phyloP scores from a whole-genome alignment of 1,284 basidiomycete species.

The Xerocomus amazonicus region DNA sequence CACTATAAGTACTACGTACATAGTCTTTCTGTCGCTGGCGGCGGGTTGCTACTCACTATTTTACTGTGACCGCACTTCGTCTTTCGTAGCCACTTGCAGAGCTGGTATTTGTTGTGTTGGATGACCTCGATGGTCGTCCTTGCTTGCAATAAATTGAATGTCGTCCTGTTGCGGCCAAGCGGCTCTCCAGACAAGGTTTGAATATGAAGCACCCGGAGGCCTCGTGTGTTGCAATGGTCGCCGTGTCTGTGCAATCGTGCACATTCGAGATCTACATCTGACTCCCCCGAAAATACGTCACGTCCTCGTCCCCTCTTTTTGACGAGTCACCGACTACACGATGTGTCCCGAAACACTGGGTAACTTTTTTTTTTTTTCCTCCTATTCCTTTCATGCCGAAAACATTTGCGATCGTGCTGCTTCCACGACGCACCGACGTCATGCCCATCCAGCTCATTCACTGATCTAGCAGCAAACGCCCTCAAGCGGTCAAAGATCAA shows the following conservation, averaged over 20 bases:
- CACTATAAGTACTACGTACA: constrained; percentile 20
- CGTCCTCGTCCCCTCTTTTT: neutral
- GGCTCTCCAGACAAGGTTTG: too few relatives aligned
- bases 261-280: neutral
- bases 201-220: too few relatives aligned
- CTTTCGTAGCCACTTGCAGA: constrained; percentile 14
- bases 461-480: too few relatives aligned
- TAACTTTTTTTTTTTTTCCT: too few relatives aligned
- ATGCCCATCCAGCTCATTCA: neutral
- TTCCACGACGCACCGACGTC: neutral
- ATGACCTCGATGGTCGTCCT: constrained; percentile 15
- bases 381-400: neutral
- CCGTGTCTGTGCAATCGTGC: too few relatives aligned
- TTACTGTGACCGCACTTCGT: constrained; percentile 11
- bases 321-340: neutral
- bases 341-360: neutral
- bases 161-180: too few relatives aligned
- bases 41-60: constrained; percentile 1
- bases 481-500: too few relatives aligned
- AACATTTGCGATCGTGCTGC: neutral
- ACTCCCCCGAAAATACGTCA: too few relatives aligned
- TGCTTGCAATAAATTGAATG: neutral
- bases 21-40: constrained; percentile 28
- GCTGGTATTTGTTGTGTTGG: constrained; percentile 13
- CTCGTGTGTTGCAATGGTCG: too few relatives aligned